Evolutionary conservation across 192 early-diverging fungal species (phyloP).

Genomic region (Chytriomyces confervae): DNA sequence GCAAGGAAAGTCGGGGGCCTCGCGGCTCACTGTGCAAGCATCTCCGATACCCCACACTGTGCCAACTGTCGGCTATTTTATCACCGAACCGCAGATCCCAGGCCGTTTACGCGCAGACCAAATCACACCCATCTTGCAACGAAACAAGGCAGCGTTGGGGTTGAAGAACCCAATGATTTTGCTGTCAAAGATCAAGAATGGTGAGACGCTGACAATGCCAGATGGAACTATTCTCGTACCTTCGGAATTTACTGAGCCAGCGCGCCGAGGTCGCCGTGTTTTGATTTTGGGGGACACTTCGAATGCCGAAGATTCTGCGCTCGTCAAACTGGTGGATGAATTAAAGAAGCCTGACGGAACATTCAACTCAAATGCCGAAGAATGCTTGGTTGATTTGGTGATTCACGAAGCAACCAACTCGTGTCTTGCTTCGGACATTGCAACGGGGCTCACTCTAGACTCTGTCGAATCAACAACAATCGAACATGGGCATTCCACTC

Average conservation of each 20-base stretch:
- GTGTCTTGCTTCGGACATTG: conserved; percentile 45
- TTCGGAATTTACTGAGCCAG: conserved; percentile 34
- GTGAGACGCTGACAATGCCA: conserved; percentile 47
- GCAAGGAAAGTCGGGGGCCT: conserved; percentile 1
- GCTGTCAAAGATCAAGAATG: conserved; percentile 51
- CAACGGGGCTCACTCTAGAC: conserved; percentile 38
- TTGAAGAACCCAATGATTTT: conserved; percentile 56
- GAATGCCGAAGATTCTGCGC: conserved; percentile 35
- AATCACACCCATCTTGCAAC: conserved; percentile 45
- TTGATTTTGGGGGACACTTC: conserved; percentile 64
- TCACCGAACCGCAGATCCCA: conserved; percentile 45
- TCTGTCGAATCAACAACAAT: conserved; percentile 39
- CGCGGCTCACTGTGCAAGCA: conserved; percentile 41
- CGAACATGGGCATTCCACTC: conserved; percentile 64
- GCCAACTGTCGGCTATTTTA: conserved; percentile 58
- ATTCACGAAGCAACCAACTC: conserved; percentile 68
- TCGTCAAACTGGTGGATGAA: conserved; percentile 1
- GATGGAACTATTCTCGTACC: conserved; percentile 49
- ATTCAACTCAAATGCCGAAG: neutral
- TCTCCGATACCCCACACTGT: conserved; percentile 57
- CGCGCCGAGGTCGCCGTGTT: conserved; percentile 48
- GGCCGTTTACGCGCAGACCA: conserved; percentile 52
- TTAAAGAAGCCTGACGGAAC: neutral
- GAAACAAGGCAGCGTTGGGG: conserved; percentile 46
- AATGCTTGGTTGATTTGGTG: conserved; percentile 38